These are phyloP conservation scores for Apophysomyces variabilis DNA, from an alignment of 371 early-diverging fungal genomes.

Conservation along the genomic window DNA sequence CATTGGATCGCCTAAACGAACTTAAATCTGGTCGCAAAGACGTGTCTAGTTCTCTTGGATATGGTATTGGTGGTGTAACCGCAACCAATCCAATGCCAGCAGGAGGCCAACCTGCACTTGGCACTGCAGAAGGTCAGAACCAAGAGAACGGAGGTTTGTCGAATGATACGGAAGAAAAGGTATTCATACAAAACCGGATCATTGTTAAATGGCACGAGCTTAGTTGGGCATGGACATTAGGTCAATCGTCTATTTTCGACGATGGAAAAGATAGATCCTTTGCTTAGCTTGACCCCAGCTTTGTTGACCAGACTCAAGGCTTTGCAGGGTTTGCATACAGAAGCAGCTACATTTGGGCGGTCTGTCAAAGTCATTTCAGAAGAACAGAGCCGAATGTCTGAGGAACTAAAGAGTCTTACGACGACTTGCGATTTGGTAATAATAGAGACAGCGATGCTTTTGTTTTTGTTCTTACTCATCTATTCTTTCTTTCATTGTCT, in stretches of 20 bases:
- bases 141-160: slow-evolving; percentile 17
- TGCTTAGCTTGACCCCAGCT: slow-evolving; percentile 80
- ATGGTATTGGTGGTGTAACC: slow-evolving; percentile 17
- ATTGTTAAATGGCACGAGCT: not conserved
- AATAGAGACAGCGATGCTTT: not conserved
- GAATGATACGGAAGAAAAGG: slow-evolving; percentile 35
- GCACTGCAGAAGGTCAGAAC: slow-evolving; percentile 24
- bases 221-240: slow-evolving; percentile 21
- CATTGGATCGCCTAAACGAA: slow-evolving; percentile 80
- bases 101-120: slow-evolving; percentile 6
- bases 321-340: slow-evolving; percentile 79
- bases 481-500: not conserved
- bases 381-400: slow-evolving; percentile 75
- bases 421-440: slow-evolving; percentile 59
- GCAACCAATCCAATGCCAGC: slow-evolving; percentile 13
- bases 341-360: slow-evolving; percentile 81
- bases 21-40: slow-evolving; percentile 60
- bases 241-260: slow-evolving; percentile 75
- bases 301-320: slow-evolving; percentile 81
- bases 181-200: slow-evolving; percentile 3
- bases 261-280: slow-evolving; percentile 78
- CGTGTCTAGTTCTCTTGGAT: slow-evolving; percentile 28
- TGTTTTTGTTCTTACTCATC: not conserved
- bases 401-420: slow-evolving; percentile 69
- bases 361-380: slow-evolving; percentile 72